These are phyloP conservation scores for Ustilago trichophora DNA, from an alignment of 1,284 basidiomycete genomes.

Conservation along the genomic window DNA sequence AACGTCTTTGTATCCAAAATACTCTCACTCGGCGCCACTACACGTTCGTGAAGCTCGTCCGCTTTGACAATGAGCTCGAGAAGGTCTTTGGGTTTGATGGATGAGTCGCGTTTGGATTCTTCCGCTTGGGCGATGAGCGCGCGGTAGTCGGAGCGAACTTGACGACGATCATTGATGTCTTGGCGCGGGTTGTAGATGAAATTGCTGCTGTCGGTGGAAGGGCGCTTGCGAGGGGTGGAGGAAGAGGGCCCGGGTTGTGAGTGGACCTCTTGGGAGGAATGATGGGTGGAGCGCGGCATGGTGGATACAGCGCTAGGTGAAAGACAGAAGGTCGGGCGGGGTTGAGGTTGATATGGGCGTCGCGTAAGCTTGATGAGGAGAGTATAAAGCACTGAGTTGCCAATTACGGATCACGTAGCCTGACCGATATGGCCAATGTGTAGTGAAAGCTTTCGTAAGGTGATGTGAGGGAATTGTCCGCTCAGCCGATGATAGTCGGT, in stretches of 20 bases:
- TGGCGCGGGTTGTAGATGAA: slow-evolving; percentile 54
- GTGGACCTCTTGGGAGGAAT: slow-evolving; percentile 5
- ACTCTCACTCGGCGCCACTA: slow-evolving; percentile 27
- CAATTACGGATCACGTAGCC: too few relatives aligned
- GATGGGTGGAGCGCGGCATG: slow-evolving; percentile 6
- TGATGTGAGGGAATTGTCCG: too few relatives aligned
- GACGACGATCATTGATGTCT: slow-evolving; percentile 38
- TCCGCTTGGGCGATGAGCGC: slow-evolving; percentile 49
- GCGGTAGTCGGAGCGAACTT: slow-evolving; percentile 52
- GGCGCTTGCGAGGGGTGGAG: slow-evolving; percentile 15
- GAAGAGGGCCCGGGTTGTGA: slow-evolving; percentile 28
- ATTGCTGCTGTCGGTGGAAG: background rate
- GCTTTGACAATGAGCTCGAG: slow-evolving; percentile 18
- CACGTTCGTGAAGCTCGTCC: slow-evolving; percentile 26
- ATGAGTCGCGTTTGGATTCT: slow-evolving; percentile 28
- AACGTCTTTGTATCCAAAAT: slow-evolving; percentile 60
- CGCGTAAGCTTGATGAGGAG: too few relatives aligned
- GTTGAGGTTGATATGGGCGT: too few relatives aligned
- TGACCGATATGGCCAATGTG: too few relatives aligned
- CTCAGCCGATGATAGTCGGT: too few relatives aligned
- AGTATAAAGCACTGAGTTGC: too few relatives aligned
- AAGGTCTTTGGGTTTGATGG: slow-evolving; percentile 24
- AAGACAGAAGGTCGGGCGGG: too few relatives aligned
- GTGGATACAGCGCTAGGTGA: too few relatives aligned
- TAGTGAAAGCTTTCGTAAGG: too few relatives aligned